A percentile compares a stretch with the other conserved stretches of the same genome.
Evolutionary conservation across 176 grass and related monocot species (phyloP).

Genomic region (Guadua angustifolia): DNA sequence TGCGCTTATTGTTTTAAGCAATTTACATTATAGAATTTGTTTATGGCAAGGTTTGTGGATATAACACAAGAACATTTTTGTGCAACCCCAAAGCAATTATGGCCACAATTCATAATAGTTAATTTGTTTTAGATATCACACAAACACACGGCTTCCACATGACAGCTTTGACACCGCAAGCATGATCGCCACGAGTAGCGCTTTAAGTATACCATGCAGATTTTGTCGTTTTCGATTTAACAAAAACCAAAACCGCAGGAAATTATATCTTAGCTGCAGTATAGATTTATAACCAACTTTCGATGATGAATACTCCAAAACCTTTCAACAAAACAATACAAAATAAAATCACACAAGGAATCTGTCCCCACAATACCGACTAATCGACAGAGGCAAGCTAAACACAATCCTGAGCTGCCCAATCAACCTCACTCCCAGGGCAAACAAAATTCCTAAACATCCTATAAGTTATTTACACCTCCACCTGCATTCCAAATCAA

Average conservation of each 20-base stretch:
- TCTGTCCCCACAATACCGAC: too few relatives aligned
- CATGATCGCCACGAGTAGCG: too few relatives aligned
- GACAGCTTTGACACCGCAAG: neutral
- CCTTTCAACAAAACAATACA: neutral
- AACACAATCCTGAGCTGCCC: too few relatives aligned
- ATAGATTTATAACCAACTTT: neutral
- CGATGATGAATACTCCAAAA: neutral
- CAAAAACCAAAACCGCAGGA: neutral
- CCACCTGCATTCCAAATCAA: too few relatives aligned
- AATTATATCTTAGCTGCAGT: neutral
- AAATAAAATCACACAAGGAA: neutral
- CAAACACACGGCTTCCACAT: neutral
- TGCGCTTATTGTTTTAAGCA: too few relatives aligned
- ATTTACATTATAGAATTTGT: too few relatives aligned
- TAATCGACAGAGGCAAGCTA: too few relatives aligned
- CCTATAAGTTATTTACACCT: too few relatives aligned
- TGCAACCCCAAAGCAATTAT: neutral
- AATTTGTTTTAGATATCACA: neutral
- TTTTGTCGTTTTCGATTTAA: slow-evolving; percentile 8
- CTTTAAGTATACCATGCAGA: neutral
- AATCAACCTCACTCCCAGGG: too few relatives aligned
- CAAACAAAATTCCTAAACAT: too few relatives aligned
- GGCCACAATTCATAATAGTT: neutral
- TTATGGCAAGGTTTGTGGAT: neutral
- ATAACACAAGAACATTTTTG: neutral